Evolutionary conservation across 768 basidiomycete species (phyloP).

Genomic region (Rhodotorula toruloides): DNA sequence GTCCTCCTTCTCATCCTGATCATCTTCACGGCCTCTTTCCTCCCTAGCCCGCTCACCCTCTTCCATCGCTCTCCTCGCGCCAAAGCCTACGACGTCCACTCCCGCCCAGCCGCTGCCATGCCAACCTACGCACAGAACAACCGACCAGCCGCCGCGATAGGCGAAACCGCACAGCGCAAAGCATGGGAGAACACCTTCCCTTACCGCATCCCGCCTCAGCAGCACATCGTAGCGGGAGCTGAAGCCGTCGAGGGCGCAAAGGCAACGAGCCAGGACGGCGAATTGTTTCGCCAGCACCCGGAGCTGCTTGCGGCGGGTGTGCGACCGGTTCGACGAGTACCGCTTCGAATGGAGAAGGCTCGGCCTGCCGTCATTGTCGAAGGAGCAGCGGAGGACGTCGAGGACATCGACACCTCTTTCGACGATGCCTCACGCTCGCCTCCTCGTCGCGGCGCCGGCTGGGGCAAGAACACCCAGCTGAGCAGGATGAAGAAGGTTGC

Average conservation of each 20-base stretch:
- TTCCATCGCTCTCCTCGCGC: too few species aligned
- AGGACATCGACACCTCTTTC: neutral
- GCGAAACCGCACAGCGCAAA: constrained; percentile 8
- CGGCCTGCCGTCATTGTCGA: neutral
- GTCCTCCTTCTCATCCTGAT: too few species aligned
- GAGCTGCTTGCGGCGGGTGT: constrained; percentile 6
- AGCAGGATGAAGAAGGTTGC: constrained; percentile 25
- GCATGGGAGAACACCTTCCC: constrained; percentile 17
- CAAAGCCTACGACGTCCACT: too few species aligned
- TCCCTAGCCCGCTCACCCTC: constrained; percentile 15
- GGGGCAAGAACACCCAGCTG: neutral
- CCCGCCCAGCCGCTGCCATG: too few species aligned
- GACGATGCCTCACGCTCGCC: constrained; percentile 12
- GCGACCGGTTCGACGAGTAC: constrained; percentile 6
- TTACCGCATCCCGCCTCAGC: constrained; percentile 21
- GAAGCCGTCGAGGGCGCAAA: neutral
- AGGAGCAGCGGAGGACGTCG: neutral
- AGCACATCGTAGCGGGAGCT: neutral
- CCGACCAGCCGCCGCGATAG: neutral
- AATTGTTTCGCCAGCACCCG: constrained; percentile 7
- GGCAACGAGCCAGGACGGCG: constrained; percentile 2
- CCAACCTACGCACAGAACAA: too few species aligned
- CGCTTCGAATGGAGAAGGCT: neutral
- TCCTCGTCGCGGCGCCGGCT: neutral
- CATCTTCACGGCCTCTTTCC: too few species aligned